Percentiles rank a stretch among this genome's conserved stretches.
These are phyloP conservation scores for Aphanoascus verrucosus DNA, from an alignment of 2,329 filamentous ascomycete genomes.

Conservation along the genomic window DNA sequence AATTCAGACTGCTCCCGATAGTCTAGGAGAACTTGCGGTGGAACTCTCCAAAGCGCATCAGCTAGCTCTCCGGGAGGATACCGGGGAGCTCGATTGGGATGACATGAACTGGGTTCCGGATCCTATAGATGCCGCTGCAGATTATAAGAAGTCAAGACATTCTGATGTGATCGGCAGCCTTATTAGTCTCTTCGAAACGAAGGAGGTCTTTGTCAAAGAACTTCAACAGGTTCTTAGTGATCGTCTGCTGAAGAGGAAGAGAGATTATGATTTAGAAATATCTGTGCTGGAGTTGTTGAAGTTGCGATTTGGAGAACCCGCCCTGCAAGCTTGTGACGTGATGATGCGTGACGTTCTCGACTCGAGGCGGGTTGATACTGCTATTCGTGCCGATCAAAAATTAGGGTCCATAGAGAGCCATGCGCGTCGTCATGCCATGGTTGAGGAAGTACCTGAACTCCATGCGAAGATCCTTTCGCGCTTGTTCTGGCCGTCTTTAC, in stretches of 20 bases:
- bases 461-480: conserved; percentile 81
- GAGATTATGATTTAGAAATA: conserved; percentile 65
- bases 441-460: conserved; percentile 39
- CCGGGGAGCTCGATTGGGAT: conserved; percentile 70
- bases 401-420: conserved; percentile 25
- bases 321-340: conserved; percentile 87
- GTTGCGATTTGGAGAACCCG: conserved; percentile 71
- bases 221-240: conserved; percentile 83
- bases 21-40: conserved; percentile 43
- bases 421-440: conserved; percentile 14
- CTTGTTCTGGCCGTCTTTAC: conserved; percentile 82
- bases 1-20: conserved; percentile 29
- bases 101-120: conserved; percentile 92
- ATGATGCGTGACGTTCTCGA: conserved; percentile 93
- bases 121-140: conserved; percentile 81
- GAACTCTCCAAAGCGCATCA: conserved; percentile 39
- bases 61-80: conserved; percentile 37
- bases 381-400: conserved; percentile 48
- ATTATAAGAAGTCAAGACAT: conserved; percentile 79
- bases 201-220: conserved; percentile 88
- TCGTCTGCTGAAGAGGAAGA: conserved; percentile 56
- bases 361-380: conserved; percentile 60
- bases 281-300: conserved; percentile 80
- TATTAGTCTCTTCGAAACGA: conserved; percentile 75
- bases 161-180: conserved; percentile 88